Evolutionary conservation across 176 grass and related monocot species (phyloP), one percentile per base, ranked within the genome.

Genomic region (Triticum dicoccoides): DNA sequence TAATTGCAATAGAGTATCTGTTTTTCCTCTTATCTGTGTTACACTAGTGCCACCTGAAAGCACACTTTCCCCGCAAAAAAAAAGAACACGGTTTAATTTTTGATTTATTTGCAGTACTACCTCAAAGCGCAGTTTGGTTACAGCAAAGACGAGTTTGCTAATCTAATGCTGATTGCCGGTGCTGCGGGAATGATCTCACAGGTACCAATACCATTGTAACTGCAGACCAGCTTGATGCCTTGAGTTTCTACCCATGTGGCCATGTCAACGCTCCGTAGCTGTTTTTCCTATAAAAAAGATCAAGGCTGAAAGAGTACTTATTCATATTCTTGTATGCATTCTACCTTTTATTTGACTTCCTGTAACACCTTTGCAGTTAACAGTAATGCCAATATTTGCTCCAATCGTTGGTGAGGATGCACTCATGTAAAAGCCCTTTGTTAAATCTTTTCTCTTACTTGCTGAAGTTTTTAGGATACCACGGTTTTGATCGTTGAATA

Each of bases 81-180:
- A 54, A 54, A 17, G 51, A 21, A 21, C 51, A 59, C 56, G 9
- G 18, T 59, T 21, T 21, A 59, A n/a, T 82, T 9, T 20, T 85
- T 37, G 4, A 41, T 3, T 20, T 80, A 14, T 90, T 20, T 91
- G 76, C 88, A 98, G 97, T 98, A 91, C 65, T 98, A 91, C 86
- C 82, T 98, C 34, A 98, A 98, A 81, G 97, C 91, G 25, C 92
- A 69, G 12, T 98, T 98, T 42, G 90, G 93, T 37, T 98, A 92
- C 73, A 98, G 84, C 92, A 98, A 96, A 77, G 73, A 96, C n/a
- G 90, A 98, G 51, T 98, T 85, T 87, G 97, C 97, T 73, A 86
- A 98, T 86, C 91, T 98, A 78, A 24, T 96, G 73, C 77, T 98
- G 30, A 96, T 95, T 78, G 49, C 9, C 11, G 92, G 90, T 38